Evolutionary conservation across 1,284 basidiomycete species (phyloP), one percentile per base, ranked within the genome.

Genomic region (Porphyrellus sp.): DNA sequence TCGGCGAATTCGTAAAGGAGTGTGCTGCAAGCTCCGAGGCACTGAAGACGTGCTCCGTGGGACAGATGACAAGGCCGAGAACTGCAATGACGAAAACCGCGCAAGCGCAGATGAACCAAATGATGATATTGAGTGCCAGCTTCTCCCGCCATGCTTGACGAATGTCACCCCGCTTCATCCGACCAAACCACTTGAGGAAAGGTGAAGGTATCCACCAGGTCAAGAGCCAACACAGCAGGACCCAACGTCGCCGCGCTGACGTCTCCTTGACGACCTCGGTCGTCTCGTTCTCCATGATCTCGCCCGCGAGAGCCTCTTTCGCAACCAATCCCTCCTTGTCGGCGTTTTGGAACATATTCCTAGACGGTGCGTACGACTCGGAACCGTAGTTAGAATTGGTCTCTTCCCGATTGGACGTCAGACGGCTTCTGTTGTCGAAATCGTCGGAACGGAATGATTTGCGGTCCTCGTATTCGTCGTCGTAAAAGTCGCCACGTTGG

Each of bases 111-210:
- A 92, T 78, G 67, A 98, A 87, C 95, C 95, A 98, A 65, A 99
- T 98, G 72, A 98, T 80, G 56, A 97, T 72, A 73, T 99, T 98
- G 70, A 98, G 83, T 4, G 95, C 91, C 1, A 99, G 78, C 74
- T 98, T 99, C 74, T 99, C 96, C 60, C 95, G 77, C 96, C 95
- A 98, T 1, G 96, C 96, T 73, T 98, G 94, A 39, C 90, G 86
- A 37, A 99, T 81, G 64, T 99, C 97, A 56, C 89, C 73, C 12
- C 95, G 86, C 74, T 98, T 98, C 91, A 99, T 94, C 21, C 91
- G 81, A 2, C 91, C 91, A 51, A 92, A 64, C 68, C 81, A 85
- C 16, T 72, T 76, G 41, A 99, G 75, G 47, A 87, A 70, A 13
- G 81, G 80, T 21, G 80, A 86, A 0, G 95, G 96, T 8, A 93